A percentile compares a stretch with the other conserved stretches of the same genome.
These are phyloP conservation scores for Batkoa obscura DNA, from an alignment of 371 early-diverging fungal genomes.

Conservation along the genomic window DNA sequence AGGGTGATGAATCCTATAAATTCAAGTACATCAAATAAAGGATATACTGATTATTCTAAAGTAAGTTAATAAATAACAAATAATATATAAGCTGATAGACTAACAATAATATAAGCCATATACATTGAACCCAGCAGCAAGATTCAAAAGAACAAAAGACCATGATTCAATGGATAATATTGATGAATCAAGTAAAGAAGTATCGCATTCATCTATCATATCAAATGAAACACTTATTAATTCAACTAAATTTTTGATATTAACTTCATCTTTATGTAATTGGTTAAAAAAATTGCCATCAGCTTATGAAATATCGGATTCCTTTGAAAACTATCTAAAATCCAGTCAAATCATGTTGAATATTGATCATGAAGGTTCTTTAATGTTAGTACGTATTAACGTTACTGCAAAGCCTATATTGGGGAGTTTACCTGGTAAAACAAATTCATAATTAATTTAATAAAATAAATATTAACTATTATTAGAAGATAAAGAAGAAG, in stretches of 20 bases:
- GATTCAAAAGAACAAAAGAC: background rate
- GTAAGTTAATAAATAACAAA: too few relatives aligned
- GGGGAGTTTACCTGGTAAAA: background rate
- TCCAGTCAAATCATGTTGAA: background rate
- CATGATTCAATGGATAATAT: background rate
- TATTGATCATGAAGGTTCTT: background rate
- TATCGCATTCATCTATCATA: background rate
- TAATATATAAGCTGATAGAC: too few relatives aligned
- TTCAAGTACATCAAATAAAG: background rate
- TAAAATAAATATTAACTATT: background rate
- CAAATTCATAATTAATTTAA: background rate
- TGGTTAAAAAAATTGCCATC: slow-evolving; percentile 3
- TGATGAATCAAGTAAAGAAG: background rate
- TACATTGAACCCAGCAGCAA: background rate
- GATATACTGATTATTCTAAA: background rate
- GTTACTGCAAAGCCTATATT: background rate
- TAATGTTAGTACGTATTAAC: background rate
- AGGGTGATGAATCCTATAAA: slow-evolving; percentile 2
- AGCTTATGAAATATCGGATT: background rate
- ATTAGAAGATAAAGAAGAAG: background rate
- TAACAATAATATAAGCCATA: background rate
- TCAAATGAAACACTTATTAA: background rate
- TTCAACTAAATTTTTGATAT: background rate
- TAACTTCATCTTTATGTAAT: background rate
- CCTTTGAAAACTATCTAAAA: background rate